Percentiles rank a stretch among this genome's conserved stretches.
Evolutionary conservation across 306 rosid species (phyloP).

Genomic region (Bauhinia variegata): DNA sequence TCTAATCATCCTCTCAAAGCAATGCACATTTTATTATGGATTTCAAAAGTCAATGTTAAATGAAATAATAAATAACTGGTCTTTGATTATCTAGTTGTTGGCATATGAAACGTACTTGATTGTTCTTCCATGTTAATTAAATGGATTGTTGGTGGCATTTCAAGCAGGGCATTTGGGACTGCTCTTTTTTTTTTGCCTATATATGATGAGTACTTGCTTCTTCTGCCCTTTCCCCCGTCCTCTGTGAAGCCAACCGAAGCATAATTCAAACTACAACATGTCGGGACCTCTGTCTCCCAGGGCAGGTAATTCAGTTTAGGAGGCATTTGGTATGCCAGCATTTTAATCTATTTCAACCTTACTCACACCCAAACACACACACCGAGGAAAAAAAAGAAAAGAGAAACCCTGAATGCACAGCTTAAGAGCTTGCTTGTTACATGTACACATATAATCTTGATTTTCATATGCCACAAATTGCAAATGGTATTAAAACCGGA

Average conservation of each 20-base stretch:
- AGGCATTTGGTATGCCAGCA: neutral
- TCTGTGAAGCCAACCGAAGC: conserved; percentile 24
- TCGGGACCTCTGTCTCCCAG: conserved; percentile 45
- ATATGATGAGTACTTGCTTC: conserved; percentile 65
- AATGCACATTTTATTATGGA: neutral
- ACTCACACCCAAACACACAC: too few species aligned
- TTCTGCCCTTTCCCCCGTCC: conserved; percentile 29
- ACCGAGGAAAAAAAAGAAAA: too few species aligned
- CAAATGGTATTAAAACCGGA: neutral
- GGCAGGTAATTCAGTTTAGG: conserved; percentile 24
- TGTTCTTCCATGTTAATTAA: conserved; percentile 9
- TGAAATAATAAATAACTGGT: neutral
- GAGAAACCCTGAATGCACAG: neutral
- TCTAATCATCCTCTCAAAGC: neutral
- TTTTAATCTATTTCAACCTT: too few species aligned
- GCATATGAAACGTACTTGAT: neutral
- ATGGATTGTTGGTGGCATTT: conserved; percentile 33
- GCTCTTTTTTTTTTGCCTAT: conserved; percentile 45
- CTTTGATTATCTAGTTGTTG: neutral
- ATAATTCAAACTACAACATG: conserved; percentile 40
- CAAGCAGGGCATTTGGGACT: conserved; percentile 60
- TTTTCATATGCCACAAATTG: neutral
- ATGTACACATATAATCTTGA: neutral
- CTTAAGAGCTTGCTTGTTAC: neutral
- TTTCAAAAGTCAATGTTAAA: neutral